Conservation (phyloP, 139 green algal genomes). For the Haematococcus lacustris region DNA sequence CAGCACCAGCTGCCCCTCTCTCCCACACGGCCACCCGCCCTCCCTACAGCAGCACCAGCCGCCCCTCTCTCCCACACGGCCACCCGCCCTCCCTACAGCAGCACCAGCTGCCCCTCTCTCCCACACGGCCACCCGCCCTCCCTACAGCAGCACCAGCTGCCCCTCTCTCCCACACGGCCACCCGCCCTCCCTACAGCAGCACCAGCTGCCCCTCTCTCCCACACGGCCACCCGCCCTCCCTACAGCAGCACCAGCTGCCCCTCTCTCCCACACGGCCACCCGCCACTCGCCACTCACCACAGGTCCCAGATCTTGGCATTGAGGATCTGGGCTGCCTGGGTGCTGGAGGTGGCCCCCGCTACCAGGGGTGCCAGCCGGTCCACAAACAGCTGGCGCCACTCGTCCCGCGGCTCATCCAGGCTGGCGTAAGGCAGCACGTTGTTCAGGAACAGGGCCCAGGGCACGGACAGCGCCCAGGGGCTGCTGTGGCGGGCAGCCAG, state of each 20-base stretch:
- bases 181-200: background rate
- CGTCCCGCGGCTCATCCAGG: conserved; percentile 34
- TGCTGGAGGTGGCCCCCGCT: background rate
- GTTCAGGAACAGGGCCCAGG: background rate
- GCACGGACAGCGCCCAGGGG: background rate
- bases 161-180: background rate
- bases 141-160: background rate
- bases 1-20: no score
- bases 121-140: no score
- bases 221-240: background rate
- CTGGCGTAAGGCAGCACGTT: conserved; percentile 27
- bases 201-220: background rate
- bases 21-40: background rate
- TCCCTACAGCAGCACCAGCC: background rate
- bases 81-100: background rate
- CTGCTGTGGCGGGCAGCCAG: background rate
- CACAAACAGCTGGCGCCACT: conserved; percentile 20
- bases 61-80: background rate
- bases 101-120: background rate
- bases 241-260: background rate
- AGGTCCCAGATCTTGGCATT: background rate
- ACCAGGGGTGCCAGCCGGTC: background rate
- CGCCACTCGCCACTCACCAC: background rate
- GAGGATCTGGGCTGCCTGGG: background rate
- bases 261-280: background rate